Evolutionary conservation across 2,329 filamentous ascomycete species (phyloP).

Genomic region (Ascosphaera pollenicola): DNA sequence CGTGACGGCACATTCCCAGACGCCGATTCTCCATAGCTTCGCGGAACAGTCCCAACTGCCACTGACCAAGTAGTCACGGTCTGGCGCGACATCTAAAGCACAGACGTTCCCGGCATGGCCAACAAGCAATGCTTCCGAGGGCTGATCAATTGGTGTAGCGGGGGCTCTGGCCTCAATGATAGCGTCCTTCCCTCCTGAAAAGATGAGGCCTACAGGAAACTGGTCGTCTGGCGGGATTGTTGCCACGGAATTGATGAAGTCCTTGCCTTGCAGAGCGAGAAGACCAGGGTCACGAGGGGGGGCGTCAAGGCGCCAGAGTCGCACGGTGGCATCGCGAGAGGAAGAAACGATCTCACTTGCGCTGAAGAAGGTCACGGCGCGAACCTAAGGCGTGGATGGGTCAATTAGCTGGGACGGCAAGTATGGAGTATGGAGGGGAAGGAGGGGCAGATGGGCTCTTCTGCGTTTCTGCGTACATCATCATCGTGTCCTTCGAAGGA

Average conservation of each 20-base stretch:
- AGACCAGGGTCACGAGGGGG: conserved; percentile 50
- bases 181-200: conserved; percentile 77
- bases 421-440: no score
- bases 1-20: conserved; percentile 56
- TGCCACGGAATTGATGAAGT: conserved; percentile 71
- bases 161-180: conserved; percentile 78
- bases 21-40: conserved; percentile 64
- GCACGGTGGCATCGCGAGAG: conserved; percentile 77
- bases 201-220: conserved; percentile 56
- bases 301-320: conserved; percentile 53
- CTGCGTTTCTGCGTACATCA: no score
- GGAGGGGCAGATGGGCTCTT: no score
- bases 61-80: conserved; percentile 57
- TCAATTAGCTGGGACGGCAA: no score
- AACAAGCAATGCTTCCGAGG: conserved; percentile 66
- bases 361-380: no score
- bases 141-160: conserved; percentile 41
- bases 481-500: no score
- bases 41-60: conserved; percentile 87
- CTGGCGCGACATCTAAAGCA: conserved; percentile 54
- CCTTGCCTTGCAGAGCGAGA: conserved; percentile 58
- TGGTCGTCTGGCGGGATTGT: conserved; percentile 47
- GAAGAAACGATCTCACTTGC: conserved; percentile 74
- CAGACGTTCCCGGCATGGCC: conserved; percentile 81
- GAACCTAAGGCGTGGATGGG: no score